Evolutionary conservation across 2,329 filamentous ascomycete species (phyloP), one percentile per base, ranked within the genome.

Genomic region (Colletotrichum liaoningense): DNA sequence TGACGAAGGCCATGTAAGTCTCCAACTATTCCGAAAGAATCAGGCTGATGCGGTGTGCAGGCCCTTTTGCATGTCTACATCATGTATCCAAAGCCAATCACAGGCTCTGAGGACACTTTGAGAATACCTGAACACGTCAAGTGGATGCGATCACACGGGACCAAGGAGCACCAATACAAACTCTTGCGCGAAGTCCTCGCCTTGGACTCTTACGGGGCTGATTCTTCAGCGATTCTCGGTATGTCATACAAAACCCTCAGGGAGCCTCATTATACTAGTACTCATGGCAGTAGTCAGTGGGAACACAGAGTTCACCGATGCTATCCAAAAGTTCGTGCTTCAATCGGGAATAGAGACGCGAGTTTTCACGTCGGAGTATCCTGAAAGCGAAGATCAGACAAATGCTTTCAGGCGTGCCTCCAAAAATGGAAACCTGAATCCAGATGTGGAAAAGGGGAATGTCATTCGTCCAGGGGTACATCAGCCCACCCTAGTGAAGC

Each of bases 11-110:
- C 30, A 64, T 11, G 12, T 64, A 55, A 54, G 60, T 52, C 9
- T 54, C 1, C 35, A 3, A 11, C 14, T n/a, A 8, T 38, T 8
- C 35, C 14, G 4, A 3, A 30, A 28, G 4, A 33, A n/a, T 35
- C n/a, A 33, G 62, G 55, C 62, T 64, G 12, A 64, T 5, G 55
- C 30, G 30, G n/a, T 14, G 4, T n/a, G 4, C 4, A 64, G 30
- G 49, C n/a, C 11, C 62, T 55, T 30, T 33, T 64, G 16, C 22
- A 64, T 6, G 22, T 64, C 22, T 64, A 64, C 8, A 38, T 64
- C 6, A 38, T 64, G 7, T 64, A 64, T 64, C 62, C 12, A 11
- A 64, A 64, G 62, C 62, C 7, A 9, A 33, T 64, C 24, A 30
- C 24, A 16, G 54, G 54, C 12, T 16, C 54, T 19, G 54, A 56